A percentile compares a stretch with the other conserved stretches of the same genome.
phyloP scores from a whole-genome alignment of 371 early-diverging fungal genomes.

The Antonospora locustae region DNA sequence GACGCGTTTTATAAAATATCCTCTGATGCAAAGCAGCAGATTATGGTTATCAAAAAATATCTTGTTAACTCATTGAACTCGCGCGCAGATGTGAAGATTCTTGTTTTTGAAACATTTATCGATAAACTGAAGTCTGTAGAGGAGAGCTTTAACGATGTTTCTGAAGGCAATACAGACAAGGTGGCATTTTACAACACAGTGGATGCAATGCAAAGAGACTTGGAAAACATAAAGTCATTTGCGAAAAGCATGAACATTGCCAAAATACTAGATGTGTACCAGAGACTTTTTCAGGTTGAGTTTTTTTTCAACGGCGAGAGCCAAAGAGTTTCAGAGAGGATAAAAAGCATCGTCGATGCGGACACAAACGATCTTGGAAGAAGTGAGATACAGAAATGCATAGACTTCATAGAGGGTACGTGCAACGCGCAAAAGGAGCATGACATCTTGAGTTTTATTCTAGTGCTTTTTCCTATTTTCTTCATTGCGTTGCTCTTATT shows the following conservation, averaged over 20 bases:
- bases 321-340: conserved; percentile 4
- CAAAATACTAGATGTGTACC: conserved; percentile 19
- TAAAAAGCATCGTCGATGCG: not conserved
- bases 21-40: not conserved
- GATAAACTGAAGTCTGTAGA: conserved; percentile 38
- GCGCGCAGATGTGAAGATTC: conserved; percentile 6
- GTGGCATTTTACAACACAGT: conserved; percentile 17
- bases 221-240: conserved; percentile 19
- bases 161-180: conserved; percentile 26
- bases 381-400: conserved; percentile 15
- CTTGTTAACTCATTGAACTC: conserved; percentile 1
- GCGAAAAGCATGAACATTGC: conserved; percentile 5
- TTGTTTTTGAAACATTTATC: conserved; percentile 27
- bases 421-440: conserved; percentile 2
- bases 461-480: not conserved
- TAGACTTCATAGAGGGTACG: conserved; percentile 1
- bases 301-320: conserved; percentile 23
- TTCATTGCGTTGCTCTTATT: conserved; percentile 2
- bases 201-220: conserved; percentile 18
- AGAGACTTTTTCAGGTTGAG: conserved; percentile 6
- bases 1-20: conserved; percentile 4
- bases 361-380: not conserved
- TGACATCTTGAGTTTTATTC: conserved; percentile 1
- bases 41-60: conserved; percentile 8
- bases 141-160: conserved; percentile 32